phyloP scores from a whole-genome alignment of 2,329 filamentous ascomycete genomes.

The Xylaria sp. region DNA sequence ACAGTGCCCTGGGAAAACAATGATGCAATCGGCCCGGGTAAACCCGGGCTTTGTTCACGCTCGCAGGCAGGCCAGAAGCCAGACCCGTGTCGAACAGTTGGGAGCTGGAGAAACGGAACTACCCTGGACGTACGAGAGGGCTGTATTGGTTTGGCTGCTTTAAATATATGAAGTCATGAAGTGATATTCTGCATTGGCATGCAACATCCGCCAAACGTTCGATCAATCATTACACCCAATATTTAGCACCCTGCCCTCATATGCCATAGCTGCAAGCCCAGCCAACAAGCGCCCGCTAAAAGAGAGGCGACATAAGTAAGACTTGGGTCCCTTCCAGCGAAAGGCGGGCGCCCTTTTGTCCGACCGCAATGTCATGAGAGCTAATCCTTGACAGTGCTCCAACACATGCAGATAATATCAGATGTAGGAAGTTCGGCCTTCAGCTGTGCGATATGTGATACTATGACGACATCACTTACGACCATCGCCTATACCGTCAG shows the following conservation, averaged over 20 bases:
- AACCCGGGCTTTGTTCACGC: neutral
- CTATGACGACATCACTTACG: too few species aligned
- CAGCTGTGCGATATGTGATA: conserved; percentile 6
- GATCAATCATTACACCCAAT: neutral
- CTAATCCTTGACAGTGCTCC: neutral
- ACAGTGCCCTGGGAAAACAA: conserved; percentile 1
- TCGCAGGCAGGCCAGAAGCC: neutral
- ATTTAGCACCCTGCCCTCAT: neutral
- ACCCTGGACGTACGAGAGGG: too few species aligned
- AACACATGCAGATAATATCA: neutral
- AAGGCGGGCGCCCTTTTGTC: neutral
- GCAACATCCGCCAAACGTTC: neutral
- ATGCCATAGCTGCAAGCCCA: neutral
- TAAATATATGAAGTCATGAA: neutral
- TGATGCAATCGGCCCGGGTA: conserved; percentile 16
- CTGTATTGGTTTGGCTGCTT: neutral
- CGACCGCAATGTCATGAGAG: neutral
- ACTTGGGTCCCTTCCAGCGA: neutral
- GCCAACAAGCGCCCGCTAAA: neutral
- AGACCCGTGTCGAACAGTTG: too few species aligned
- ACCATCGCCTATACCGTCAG: neutral
- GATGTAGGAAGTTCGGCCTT: neutral
- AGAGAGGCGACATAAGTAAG: too few species aligned
- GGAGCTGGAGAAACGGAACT: neutral
- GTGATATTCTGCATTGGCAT: neutral